Conservation (phyloP, 495 filamentous ascomycete species). For the Penicillium coprophilum region DNA sequence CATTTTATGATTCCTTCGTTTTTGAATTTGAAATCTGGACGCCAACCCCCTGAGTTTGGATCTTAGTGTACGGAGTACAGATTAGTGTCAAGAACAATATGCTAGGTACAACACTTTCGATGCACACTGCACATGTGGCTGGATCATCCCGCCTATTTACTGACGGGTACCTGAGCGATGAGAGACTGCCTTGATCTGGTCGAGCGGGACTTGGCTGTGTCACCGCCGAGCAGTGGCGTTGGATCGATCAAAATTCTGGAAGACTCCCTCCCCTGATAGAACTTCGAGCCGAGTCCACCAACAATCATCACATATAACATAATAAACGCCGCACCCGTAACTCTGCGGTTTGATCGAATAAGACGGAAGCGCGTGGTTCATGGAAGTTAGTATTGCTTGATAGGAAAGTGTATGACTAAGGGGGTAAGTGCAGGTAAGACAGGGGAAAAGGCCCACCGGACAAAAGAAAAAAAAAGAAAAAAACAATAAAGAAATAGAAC, state of each 20-base stretch:
- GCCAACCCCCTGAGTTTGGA: neutral
- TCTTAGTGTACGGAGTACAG: neutral
- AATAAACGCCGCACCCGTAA: slow-evolving; percentile 10
- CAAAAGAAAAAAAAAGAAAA: neutral
- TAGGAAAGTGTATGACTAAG: neutral
- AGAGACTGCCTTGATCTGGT: neutral
- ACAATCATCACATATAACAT: neutral
- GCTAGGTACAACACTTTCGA: neutral
- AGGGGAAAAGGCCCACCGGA: slow-evolving; percentile 8
- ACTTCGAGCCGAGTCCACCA: neutral
- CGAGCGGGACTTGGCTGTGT: slow-evolving; percentile 2
- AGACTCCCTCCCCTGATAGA: neutral
- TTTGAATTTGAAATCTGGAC: neutral
- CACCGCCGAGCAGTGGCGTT: slow-evolving; percentile 9
- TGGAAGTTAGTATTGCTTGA: neutral
- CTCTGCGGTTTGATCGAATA: neutral
- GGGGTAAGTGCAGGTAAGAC: slow-evolving; percentile 3
- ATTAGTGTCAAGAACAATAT: neutral
- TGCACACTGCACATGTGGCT: neutral
- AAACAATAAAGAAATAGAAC: neutral
- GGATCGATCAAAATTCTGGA: slow-evolving; percentile 6
- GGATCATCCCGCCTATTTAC: neutral
- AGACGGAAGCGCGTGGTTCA: neutral
- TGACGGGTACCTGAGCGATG: neutral
- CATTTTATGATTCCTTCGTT: neutral